Evolutionary conservation across 306 rosid species (phyloP).

Genomic region (Trifolium repens): DNA sequence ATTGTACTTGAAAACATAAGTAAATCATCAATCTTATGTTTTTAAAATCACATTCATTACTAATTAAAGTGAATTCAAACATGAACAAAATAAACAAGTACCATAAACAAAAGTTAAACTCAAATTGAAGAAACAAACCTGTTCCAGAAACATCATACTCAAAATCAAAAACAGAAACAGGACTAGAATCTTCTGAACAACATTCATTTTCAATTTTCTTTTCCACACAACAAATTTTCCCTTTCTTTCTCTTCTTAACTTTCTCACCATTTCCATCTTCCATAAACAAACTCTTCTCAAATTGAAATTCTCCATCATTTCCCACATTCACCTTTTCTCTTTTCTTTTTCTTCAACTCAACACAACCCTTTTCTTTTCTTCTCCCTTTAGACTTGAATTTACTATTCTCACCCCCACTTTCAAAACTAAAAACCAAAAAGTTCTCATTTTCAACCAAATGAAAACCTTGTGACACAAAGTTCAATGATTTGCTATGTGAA

Average conservation of each 20-base stretch:
- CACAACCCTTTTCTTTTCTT: slow-evolving; percentile 36
- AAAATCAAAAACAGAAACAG: slow-evolving; percentile 85
- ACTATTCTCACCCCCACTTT: slow-evolving; percentile 39
- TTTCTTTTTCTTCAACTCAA: slow-evolving; percentile 30
- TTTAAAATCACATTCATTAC: no score
- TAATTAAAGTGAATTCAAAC: no score
- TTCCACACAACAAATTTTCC: slow-evolving; percentile 34
- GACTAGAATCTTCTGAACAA: slow-evolving; percentile 79
- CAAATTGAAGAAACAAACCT: slow-evolving; percentile 64
- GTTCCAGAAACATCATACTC: slow-evolving; percentile 49
- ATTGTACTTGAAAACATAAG: no score
- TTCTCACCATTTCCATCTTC: slow-evolving; percentile 44
- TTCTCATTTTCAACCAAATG: slow-evolving; percentile 68
- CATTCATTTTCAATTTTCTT: slow-evolving; percentile 54
- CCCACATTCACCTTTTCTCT: slow-evolving; percentile 37
- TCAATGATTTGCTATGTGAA: slow-evolving; percentile 61
- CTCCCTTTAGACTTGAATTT: slow-evolving; percentile 47
- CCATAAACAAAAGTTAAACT: background rate
- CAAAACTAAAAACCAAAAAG: slow-evolving; percentile 74
- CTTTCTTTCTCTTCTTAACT: slow-evolving; percentile 50
- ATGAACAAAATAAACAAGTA: background rate
- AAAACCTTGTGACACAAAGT: slow-evolving; percentile 36
- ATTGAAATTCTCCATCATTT: slow-evolving; percentile 37
- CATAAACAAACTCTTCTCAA: slow-evolving; percentile 32
- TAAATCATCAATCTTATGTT: no score